Evolutionary conservation across 2,329 filamentous ascomycete genomes (phyloP).

Genomic region (Sclerotinia sclerotiorum): DNA sequence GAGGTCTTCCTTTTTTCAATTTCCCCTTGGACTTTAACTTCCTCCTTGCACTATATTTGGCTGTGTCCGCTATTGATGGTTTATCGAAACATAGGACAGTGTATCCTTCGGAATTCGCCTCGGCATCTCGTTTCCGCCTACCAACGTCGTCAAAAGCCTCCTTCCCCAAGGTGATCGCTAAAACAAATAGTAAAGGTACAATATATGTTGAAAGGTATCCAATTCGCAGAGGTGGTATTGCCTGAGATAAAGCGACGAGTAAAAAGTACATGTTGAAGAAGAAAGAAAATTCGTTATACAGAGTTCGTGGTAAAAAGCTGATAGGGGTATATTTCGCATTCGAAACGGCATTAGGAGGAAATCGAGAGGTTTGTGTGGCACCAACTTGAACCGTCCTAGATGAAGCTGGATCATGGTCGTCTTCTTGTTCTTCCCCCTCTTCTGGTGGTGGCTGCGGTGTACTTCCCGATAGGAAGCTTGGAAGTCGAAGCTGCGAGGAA

Average conservation of each 20-base stretch:
- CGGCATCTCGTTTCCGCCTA: slow-evolving; percentile 79
- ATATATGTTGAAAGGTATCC: slow-evolving; percentile 95
- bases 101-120: slow-evolving; percentile 92
- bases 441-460: slow-evolving; percentile 28
- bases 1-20: slow-evolving; percentile 42
- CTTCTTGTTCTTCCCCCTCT: slow-evolving; percentile 47
- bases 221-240: slow-evolving; percentile 84
- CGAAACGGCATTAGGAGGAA: slow-evolving; percentile 87
- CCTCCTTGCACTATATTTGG: slow-evolving; percentile 43
- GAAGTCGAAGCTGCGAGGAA: slow-evolving; percentile 59
- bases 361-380: slow-evolving; percentile 68
- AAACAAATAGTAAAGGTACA: slow-evolving; percentile 86
- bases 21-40: slow-evolving; percentile 50
- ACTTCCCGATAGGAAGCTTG: slow-evolving; percentile 61
- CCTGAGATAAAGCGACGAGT: slow-evolving; percentile 89
- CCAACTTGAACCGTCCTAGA: slow-evolving; percentile 77
- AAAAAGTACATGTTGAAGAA: slow-evolving; percentile 99
- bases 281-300: slow-evolving; percentile 99
- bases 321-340: slow-evolving; percentile 97
- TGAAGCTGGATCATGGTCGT: slow-evolving; percentile 63
- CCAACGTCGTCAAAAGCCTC: slow-evolving; percentile 94
- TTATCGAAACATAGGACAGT: slow-evolving; percentile 72
- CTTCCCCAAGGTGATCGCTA: slow-evolving; percentile 89
- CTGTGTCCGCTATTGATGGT: slow-evolving; percentile 42
- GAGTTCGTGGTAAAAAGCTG: slow-evolving; percentile 88